phyloP scores from a whole-genome alignment of 2,329 filamentous ascomycete genomes.

The Hyphodiscus sp. region DNA sequence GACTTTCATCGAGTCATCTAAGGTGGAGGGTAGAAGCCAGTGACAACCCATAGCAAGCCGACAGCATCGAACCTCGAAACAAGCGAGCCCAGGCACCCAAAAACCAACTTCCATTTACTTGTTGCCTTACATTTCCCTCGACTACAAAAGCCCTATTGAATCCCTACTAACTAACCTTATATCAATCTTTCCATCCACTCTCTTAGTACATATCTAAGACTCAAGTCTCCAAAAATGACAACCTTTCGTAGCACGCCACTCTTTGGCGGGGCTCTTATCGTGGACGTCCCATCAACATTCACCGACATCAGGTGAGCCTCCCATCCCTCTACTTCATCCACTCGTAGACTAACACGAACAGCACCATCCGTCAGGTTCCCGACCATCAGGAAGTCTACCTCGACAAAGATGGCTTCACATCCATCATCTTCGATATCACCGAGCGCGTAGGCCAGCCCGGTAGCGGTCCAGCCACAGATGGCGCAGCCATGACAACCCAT shows the following conservation, averaged over 20 bases:
- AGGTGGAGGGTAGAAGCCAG: background rate
- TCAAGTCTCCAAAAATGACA: slow-evolving; percentile 37
- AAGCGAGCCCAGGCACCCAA: background rate
- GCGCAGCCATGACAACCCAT: slow-evolving; percentile 62
- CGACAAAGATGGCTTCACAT: slow-evolving; percentile 75
- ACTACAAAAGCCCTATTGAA: background rate
- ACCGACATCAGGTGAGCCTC: slow-evolving; percentile 62
- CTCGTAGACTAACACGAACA: slow-evolving; percentile 31
- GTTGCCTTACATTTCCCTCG: background rate
- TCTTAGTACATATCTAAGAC: slow-evolving; percentile 1
- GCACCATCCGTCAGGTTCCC: slow-evolving; percentile 67
- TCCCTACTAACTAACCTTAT: background rate
- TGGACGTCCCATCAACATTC: slow-evolving; percentile 62
- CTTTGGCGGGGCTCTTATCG: slow-evolving; percentile 66
- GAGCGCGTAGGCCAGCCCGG: slow-evolving; percentile 62
- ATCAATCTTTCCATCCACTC: background rate
- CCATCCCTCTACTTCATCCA: slow-evolving; percentile 5
- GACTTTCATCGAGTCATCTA: slow-evolving; percentile 2
- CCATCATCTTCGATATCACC: slow-evolving; percentile 84
- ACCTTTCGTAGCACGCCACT: slow-evolving; percentile 53
- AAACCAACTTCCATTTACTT: background rate
- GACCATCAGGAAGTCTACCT: slow-evolving; percentile 93
- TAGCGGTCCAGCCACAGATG: slow-evolving; percentile 54
- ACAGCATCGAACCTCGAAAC: slow-evolving; percentile 3
- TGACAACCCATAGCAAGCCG: background rate